Base-by-base conservation (phyloP, 768 basidiomycete species). In the Boletus barrowsii region DNA sequence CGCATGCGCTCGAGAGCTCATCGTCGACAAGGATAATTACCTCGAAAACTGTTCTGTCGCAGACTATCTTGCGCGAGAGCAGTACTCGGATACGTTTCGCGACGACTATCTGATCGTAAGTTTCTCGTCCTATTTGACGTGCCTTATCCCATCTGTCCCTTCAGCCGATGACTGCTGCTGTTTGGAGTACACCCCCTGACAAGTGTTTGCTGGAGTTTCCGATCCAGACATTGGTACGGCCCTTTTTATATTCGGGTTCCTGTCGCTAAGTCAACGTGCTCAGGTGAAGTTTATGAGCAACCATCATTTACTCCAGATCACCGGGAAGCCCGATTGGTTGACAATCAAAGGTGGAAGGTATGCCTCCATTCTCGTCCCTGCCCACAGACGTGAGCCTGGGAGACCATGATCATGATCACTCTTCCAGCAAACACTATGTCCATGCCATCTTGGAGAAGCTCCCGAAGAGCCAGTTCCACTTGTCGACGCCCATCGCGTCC, bases 151-250 rank as follows among this genome's bases (percentile, higher is more conserved):
- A 39, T 17, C 15, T 17, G 26, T 43, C 41, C 43, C 37, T 49
- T 17, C 62, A 87, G 88, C 87, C 87, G 0, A 86, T 91, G 86
- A 88, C 86, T 9, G 87, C 87, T 1, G 84, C 86, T 3, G 83
- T 91, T 39, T 91, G 88, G 88, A 88, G 83, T 42, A 89, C 86
- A 0, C 84, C 87, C 1, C 83, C 88, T 10, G 83, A 84, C 57
- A 79, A 80, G 61, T 88, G 86, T 58, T 77, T 81, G 3, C 68
- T 84, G 47, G 84, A 87, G 58, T 88, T 91, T 62, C 88, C 88
- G 9, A 87, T 83, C 0, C 75, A 72, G 39, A 88, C 88, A 0
- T 68, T 90, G 67, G 83, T 83, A 53, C 5, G 71, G 53, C 14
- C 17, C 33, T 43, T 53, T 51, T 17, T 29, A 49, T 29, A 33